Evolutionary conservation across 345 rosid genomes (phyloP), one percentile per base, ranked within the genome.

Genomic region (Erodium maritimum): DNA sequence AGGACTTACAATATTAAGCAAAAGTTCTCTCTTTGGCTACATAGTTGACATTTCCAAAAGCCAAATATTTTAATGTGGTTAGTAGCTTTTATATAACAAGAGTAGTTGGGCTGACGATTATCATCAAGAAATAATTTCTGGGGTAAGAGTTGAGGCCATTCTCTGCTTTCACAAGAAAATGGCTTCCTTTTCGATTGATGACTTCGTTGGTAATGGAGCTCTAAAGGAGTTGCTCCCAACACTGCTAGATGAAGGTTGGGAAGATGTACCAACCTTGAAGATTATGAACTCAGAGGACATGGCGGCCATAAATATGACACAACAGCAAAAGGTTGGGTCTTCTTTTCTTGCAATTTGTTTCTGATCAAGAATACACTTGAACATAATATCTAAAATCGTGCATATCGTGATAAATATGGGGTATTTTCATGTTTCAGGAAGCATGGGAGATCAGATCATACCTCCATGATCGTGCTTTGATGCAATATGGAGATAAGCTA

Each of bases 221-320:
- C 67, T 82, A 48, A 75, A 66, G 56, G 71, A 56, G 57, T 33
- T 79, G 68, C 80, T 82, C 17, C 82, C 82, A 25, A 82, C 67
- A 69, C 67, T 82, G 61, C 9, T 80, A 17, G 84, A 85, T 23
- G 88, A 80, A 71, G 91, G 88, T 0, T 85, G 91, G 88, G 91
- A 82, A 61, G 88, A 85, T 45, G 82, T 85, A 0, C 84, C 84
- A 37, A 80, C 91, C 34, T 69, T 82, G 61, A 85, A 82, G 82
- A 75, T 85, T 52, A 78, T 82, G 86, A 78, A 67, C 55, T 19
- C 79, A 19, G 84, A 79, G 23, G 91, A 78, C 48, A 78, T 77
- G 84, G 79, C 70, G 42, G 67, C 75, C 59, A 59, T 82, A 17
- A 68, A 59, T 70, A 68, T 85, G 88, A 75, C 81, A 68, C 88